Evolutionary conservation across 305 asterid genomes (phyloP).

Genomic region (Fraxinus floribunda): DNA sequence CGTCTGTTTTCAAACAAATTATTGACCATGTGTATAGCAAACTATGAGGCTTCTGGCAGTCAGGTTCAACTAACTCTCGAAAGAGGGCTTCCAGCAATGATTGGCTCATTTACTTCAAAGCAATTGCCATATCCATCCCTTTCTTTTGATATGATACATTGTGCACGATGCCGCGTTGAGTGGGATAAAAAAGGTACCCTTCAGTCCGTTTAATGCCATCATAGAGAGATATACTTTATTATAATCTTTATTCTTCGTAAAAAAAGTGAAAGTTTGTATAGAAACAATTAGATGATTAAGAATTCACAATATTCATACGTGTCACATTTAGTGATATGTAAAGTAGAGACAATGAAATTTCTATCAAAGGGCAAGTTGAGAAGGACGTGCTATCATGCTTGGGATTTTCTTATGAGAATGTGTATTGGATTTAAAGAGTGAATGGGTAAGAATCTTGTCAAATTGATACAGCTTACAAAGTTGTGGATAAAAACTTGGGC

Average conservation of each 20-base stretch:
- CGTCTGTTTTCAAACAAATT: conserved; percentile 78
- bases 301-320: background rate
- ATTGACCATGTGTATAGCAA: conserved; percentile 86
- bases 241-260: background rate
- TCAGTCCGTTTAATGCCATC: conserved; percentile 6
- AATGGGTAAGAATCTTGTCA: background rate
- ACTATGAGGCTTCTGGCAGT: conserved; percentile 96
- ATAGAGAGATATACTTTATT: background rate
- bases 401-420: background rate
- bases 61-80: conserved; percentile 97
- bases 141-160: conserved; percentile 97
- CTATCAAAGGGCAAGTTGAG: background rate
- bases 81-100: conserved; percentile 99
- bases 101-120: conserved; percentile 82
- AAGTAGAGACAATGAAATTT: background rate
- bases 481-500: background rate
- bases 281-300: background rate
- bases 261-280: background rate
- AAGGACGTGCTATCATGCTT: background rate
- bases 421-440: background rate
- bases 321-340: background rate
- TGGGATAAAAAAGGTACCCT: conserved; percentile 92
- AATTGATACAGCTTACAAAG: background rate
- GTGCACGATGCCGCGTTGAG: conserved; percentile 83
- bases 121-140: conserved; percentile 92